Percentiles rank a stretch among this genome's conserved stretches.
These are phyloP conservation scores for Pulveroboletus frians DNA, from an alignment of 768 basidiomycete species.

Conservation along the genomic window DNA sequence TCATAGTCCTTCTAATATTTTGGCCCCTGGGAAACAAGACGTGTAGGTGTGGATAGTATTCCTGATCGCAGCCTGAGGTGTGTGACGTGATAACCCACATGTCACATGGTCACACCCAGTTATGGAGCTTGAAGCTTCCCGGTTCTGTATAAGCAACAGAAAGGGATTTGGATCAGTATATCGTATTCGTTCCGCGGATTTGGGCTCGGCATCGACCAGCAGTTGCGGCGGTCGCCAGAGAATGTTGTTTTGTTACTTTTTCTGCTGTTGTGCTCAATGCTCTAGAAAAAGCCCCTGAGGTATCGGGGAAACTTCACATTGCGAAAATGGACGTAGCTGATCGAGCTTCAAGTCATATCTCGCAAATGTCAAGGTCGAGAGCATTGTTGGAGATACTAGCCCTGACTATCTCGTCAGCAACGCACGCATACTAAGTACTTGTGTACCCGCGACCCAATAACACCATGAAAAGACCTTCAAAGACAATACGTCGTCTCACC, in stretches of 20 bases:
- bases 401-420: conserved; percentile 5
- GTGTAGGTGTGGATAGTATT: too few relatives aligned
- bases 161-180: neutral
- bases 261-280: neutral
- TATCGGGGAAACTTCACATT: conserved; percentile 22
- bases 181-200: conserved; percentile 5
- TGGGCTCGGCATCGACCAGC: conserved; percentile 5
- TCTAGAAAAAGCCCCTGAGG: neutral
- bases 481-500: too few relatives aligned
- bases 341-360: conserved; percentile 26
- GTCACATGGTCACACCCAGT: too few relatives aligned
- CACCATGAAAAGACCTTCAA: too few relatives aligned
- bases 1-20: too few relatives aligned
- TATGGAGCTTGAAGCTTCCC: too few relatives aligned
- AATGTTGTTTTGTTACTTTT: conserved; percentile 6
- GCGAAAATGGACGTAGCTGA: conserved; percentile 31
- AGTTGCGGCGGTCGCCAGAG: neutral
- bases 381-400: conserved; percentile 14
- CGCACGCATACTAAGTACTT: too few relatives aligned
- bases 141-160: too few relatives aligned
- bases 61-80: too few relatives aligned
- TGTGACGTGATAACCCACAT: too few relatives aligned
- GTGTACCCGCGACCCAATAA: too few relatives aligned
- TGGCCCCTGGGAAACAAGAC: too few relatives aligned
- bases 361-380: conserved; percentile 15